These are phyloP conservation scores for Cucumis hystrix DNA, from an alignment of 306 rosid genomes.

Conservation along the genomic window DNA sequence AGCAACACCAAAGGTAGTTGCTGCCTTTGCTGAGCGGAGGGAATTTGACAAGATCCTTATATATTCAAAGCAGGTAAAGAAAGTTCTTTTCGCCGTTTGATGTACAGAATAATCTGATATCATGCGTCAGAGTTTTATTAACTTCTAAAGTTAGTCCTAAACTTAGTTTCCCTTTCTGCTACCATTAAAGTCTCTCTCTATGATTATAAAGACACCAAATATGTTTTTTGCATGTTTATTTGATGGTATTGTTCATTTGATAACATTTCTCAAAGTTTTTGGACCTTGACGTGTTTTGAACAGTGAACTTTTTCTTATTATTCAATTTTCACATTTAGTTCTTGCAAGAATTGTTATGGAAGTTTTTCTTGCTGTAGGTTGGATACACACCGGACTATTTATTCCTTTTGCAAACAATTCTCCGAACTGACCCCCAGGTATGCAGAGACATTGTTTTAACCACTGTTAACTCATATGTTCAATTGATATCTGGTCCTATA, in stretches of 20 bases:
- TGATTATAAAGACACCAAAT: background rate
- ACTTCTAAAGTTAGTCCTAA: background rate
- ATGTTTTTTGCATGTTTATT: background rate
- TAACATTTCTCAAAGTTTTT: background rate
- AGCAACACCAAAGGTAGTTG: slow-evolving; percentile 98
- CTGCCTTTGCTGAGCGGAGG: slow-evolving; percentile 98
- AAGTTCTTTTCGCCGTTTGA: slow-evolving; percentile 2
- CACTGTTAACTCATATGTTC: background rate
- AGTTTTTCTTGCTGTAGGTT: slow-evolving; percentile 44
- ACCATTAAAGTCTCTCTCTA: background rate
- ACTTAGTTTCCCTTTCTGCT: no score
- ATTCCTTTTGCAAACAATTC: slow-evolving; percentile 94
- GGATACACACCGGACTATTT: slow-evolving; percentile 96
- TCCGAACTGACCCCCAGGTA: slow-evolving; percentile 97
- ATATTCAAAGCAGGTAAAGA: slow-evolving; percentile 86
- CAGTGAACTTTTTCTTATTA: background rate
- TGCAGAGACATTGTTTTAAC: background rate
- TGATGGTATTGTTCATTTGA: background rate
- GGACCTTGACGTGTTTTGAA: background rate
- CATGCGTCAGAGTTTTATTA: background rate
- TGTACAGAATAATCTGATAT: background rate
- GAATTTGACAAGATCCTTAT: slow-evolving; percentile 97
- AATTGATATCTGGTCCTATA: background rate
- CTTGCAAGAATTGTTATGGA: background rate
- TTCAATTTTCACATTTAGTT: background rate